Base-by-base conservation (phyloP, 805 yeast genomes). In the Barnettozyma populi region DNA sequence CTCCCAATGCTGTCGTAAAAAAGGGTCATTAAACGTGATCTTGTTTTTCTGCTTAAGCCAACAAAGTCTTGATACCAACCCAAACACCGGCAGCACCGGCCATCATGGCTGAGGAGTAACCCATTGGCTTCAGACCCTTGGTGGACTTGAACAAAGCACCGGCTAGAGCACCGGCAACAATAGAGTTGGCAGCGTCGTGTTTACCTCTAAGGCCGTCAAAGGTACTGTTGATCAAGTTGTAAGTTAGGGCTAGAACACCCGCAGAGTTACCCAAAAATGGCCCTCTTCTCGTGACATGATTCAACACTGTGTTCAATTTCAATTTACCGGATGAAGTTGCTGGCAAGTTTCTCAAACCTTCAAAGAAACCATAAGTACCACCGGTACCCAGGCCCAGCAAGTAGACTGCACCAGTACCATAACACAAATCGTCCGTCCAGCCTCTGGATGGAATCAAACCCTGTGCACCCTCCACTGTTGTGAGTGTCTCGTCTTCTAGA, bases 401-500 rank as follows among this genome's bases (percentile, higher is more conserved):
- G 65, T 94, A 94, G 45, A 90, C 89, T 7, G 96, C 82, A 68
- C 99, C 99, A 10, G 98, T 86, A 57, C 99, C 99, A 68, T 94
- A 94, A 77, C 97, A 90, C 55, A 94, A 76, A 71, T 94, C 98
- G 67, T 94, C 99, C 14, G 90, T 79, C 95, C 97, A 94, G 58
- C 95, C 96, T 71, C 97, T 83, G n/a, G 95, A 86, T 24, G 99
- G 97, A 53, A 94, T 78, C 50, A 92, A 65, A 49, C 97, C 95
- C 62, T 87, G 89, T 2, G 95, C 80, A 36, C 96, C 97, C 61
- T 89, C 95, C 59, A 87, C 67, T n/a, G 78, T 68, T 41, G 81
- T 78, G 52, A 90, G 71, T 53, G 80, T 75, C 55, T 90, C 97
- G 52, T 84, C 90, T 60, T 92, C 97, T 52, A 94, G 74, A 57